A percentile compares a stretch with the other conserved stretches of the same genome.
phyloP scores from a whole-genome alignment of 345 rosid genomes.

The Euphorbia peplus region DNA sequence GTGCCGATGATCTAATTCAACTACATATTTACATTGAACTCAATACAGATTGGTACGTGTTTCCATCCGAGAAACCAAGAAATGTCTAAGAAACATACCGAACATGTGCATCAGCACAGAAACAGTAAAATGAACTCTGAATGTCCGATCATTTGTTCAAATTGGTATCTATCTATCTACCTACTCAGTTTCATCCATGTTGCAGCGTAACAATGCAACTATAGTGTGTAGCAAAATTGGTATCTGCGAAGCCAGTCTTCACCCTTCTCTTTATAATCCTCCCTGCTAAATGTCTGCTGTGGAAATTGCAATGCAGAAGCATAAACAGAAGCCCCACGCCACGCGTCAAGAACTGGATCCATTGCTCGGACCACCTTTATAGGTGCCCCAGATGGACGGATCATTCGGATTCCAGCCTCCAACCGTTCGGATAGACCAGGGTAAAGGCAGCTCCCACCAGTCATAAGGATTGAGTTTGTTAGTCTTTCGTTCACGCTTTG shows the following conservation, averaged over 20 bases:
- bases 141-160: not conserved
- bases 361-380: slow-evolving; percentile 63
- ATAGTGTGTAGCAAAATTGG: slow-evolving; percentile 55
- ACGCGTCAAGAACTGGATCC: slow-evolving; percentile 85
- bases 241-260: slow-evolving; percentile 90
- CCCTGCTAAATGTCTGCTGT: slow-evolving; percentile 54
- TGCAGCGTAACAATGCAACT: slow-evolving; percentile 1
- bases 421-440: slow-evolving; percentile 68
- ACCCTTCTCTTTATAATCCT: slow-evolving; percentile 80
- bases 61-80: not conserved
- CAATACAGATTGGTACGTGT: not conserved
- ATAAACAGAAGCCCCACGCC: slow-evolving; percentile 89
- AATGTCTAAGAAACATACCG: not conserved
- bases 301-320: slow-evolving; percentile 59
- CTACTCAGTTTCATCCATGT: not conserved
- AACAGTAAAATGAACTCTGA: not conserved
- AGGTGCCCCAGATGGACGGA: slow-evolving; percentile 71
- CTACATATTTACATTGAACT: not conserved
- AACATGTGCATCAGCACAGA: not conserved
- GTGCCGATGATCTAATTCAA: not conserved
- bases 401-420: slow-evolving; percentile 76
- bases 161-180: not conserved
- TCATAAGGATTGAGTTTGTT: slow-evolving; percentile 67
- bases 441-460: slow-evolving; percentile 73
- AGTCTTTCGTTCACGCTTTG: slow-evolving; percentile 52